These are phyloP conservation scores for Phytophthora melonis DNA, from an alignment of 352 stramenopile genomes.

Conservation along the genomic window DNA sequence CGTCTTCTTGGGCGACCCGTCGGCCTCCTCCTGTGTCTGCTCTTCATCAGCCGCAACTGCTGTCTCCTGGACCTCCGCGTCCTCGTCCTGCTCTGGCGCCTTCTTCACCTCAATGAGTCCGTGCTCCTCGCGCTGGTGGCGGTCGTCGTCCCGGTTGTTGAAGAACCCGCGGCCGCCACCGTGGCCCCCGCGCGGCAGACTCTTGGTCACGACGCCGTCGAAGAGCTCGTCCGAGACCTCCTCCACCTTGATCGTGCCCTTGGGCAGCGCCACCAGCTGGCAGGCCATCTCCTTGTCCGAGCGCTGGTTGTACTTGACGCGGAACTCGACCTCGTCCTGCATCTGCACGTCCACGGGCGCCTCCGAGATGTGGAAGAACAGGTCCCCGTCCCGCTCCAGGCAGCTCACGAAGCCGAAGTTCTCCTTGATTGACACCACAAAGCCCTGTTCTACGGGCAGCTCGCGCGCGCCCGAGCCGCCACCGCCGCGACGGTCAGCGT, in stretches of 20 bases:
- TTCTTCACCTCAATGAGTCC: constrained; percentile 59
- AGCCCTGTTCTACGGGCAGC: constrained; percentile 46
- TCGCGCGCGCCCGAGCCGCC: constrained; percentile 28
- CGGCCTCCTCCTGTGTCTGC: constrained; percentile 15
- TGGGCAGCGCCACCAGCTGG: constrained; percentile 69
- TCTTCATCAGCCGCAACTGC: constrained; percentile 3
- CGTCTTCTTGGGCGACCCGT: constrained; percentile 22
- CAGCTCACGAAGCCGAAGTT: constrained; percentile 72
- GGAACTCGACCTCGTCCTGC: constrained; percentile 81
- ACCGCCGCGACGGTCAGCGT: constrained; percentile 25
- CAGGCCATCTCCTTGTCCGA: constrained; percentile 79
- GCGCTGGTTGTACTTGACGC: constrained; percentile 76
- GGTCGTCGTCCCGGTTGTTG: constrained; percentile 46
- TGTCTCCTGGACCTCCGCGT: neutral
- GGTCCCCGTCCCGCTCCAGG: constrained; percentile 70
- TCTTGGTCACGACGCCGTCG: constrained; percentile 75
- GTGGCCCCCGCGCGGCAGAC: constrained; percentile 49
- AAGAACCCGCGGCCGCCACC: constrained; percentile 41
- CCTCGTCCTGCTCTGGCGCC: constrained; percentile 11
- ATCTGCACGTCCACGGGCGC: constrained; percentile 73
- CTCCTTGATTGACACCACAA: constrained; percentile 61
- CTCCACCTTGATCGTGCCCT: constrained; percentile 81
- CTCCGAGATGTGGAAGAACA: constrained; percentile 89
- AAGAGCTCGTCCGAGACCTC: constrained; percentile 63
- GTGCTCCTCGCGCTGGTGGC: constrained; percentile 50